Evolutionary conservation across 2,329 filamentous ascomycete genomes (phyloP), one percentile per base, ranked within the genome.

Genomic region (Neonectria faginata): DNA sequence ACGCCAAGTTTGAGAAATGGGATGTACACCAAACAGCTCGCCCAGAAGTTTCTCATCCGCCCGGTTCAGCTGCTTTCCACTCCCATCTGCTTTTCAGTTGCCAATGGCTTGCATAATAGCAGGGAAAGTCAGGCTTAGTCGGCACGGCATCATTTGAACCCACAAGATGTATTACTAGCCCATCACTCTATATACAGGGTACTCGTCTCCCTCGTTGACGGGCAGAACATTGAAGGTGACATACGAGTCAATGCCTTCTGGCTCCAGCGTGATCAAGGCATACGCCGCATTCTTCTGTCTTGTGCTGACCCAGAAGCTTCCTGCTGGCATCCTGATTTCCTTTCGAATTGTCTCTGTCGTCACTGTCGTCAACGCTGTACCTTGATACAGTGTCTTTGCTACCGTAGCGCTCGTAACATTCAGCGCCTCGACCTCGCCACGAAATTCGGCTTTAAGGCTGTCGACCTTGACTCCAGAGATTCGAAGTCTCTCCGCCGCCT

Each of bases 391-490:
- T 2, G 60, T 53, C 3, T 42, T 57, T 10, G 62, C 69, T 0
- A 78, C 54, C 12, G 51, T 20, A 0, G 73, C 54, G 5, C 70
- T 70, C 0, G 69, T 71, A 3, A 77, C 47, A n/a, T 68, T 74
- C 1, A 77, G 45, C 3, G 71, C 71, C 56, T 78, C 76, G 1
- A 76, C 75, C 7, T 68, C 63, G 11, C 75, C 73, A 0, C 36
- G 65, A 62, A 72, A 78, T 1, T 62, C 65, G 0, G 65, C 60
- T 1, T 63, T 48, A 0, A 78, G 64, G 6, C 55, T 69, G 9
- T 75, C 59, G 0, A 78, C 74, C 5, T 73, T 56, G 0, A 78
- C 60, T 1, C 76, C 76, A 0, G 70, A 62, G 2, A 67, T 50
- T 0, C 67, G 63, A 0, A 78, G 70, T 0, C 75, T 70, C 45